Evolutionary conservation across 1,139 yeast genomes (phyloP), one percentile per base, ranked within the genome.

Genomic region (Kazachstania sp.): DNA sequence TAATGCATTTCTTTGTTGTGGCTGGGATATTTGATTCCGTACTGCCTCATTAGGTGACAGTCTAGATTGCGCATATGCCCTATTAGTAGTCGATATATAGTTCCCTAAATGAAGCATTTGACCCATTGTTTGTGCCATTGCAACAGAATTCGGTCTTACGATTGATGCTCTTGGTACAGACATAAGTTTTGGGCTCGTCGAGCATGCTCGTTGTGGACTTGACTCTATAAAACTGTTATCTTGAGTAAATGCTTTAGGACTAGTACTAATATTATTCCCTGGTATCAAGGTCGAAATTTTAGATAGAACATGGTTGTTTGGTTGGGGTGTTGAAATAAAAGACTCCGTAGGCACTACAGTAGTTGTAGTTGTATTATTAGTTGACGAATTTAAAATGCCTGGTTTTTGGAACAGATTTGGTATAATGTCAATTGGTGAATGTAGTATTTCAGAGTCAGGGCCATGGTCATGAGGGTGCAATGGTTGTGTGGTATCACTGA

Each of bases 161-260:
- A 32, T 16, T 7, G 30, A 7, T n/a, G 19, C 12, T 30, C 28
- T 39, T 44, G 39, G 30, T 13, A 42, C 44, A 4, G 37, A 41
- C 4, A 15, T 16, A n/a, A 40, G 16, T 37, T 30, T 45, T 3
- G 47, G 47, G n/a, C 47, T 44, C 3, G 46, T 44, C 9, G 43
- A 34, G 19, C 31, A 29, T 4, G 31, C 39, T 40, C 46, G 16
- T 16, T 31, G 43, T 5, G 43, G 43, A n/a, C 42, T 39, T 7
- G 35, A 28, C 11, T 37, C 45, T 8, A 39, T 30, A 5, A 7
- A 26, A 7, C n/a, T 9, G 12, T 15, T 18, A 28, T 29, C 20
- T 11, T n/a, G 15, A 7, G 15, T 20, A 30, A 38, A 38, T 3
- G 32, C n/a, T 30, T 38, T 38, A 9, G 41, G 41, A 18, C 41